A percentile compares a stretch with the other conserved stretches of the same genome.
phyloP scores from a whole-genome alignment of 495 filamentous ascomycete genomes.

The Neurospora sp. region DNA sequence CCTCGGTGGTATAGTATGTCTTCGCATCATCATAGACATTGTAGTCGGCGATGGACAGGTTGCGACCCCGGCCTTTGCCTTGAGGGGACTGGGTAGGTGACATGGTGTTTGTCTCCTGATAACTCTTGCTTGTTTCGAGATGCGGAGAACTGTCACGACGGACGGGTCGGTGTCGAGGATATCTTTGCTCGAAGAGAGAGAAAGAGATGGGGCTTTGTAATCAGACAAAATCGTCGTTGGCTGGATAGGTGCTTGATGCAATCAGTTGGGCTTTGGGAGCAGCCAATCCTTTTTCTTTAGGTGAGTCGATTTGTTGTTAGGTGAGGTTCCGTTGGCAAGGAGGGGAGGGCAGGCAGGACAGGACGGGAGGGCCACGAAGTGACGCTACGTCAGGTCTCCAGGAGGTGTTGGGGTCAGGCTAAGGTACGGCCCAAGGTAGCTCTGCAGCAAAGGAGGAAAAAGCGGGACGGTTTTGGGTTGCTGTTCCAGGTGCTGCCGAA shows the following conservation, averaged over 20 bases:
- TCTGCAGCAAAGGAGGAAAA: not conserved
- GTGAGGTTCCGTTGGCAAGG: not conserved
- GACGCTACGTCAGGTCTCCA: not conserved
- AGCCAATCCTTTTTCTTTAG: not conserved
- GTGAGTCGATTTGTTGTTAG: not conserved
- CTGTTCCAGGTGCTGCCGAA: not conserved
- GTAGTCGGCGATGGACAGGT: slow-evolving; percentile 22
- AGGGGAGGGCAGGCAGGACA: not conserved
- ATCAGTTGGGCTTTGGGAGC: not conserved
- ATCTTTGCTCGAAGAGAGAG: not conserved
- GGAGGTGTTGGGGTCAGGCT: slow-evolving; percentile 1
- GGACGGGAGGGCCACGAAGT: not conserved
- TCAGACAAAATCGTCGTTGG: not conserved
- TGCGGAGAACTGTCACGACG: not conserved
- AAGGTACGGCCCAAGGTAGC: not conserved
- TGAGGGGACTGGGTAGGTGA: not conserved
- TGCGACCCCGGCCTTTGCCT: slow-evolving; percentile 9
- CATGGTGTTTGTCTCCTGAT: not conserved
- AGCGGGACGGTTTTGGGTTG: not conserved
- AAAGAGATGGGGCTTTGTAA: not conserved
- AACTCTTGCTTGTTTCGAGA: slow-evolving; percentile 3
- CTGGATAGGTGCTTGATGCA: not conserved
- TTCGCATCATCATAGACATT: slow-evolving; percentile 37
- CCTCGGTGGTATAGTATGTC: slow-evolving; percentile 40
- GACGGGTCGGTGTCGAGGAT: slow-evolving; percentile 5